Base-by-base conservation (phyloP, 495 filamentous ascomycete species). In the Aspergillus avenaceus region DNA sequence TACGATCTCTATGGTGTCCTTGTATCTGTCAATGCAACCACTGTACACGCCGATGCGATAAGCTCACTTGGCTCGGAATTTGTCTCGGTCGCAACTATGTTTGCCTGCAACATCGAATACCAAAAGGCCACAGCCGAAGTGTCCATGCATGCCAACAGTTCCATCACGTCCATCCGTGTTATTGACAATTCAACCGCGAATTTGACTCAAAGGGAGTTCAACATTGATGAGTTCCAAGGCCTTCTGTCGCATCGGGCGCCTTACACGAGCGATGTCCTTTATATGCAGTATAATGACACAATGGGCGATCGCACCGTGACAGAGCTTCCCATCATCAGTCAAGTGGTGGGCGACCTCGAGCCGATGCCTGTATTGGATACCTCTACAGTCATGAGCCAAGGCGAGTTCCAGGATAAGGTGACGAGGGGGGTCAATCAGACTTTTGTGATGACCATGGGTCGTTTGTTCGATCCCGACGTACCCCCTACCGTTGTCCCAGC, bases 91-190 rank as follows among this genome's bases (percentile, higher is more conserved):
- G 66, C 66, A 2, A 49, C 55, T 19, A 58, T 66, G 13, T 70
- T 73, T 47, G 70, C 66, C 28, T 73, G 70, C 49, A 63, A 67
- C 11, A 59, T 73, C 5, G 41, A 53, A 3, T 73, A 73, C 31
- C 54, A 59, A 8, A 59, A 66, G 45, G 66, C 66, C 0, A 43
- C 66, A 8, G 70, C 66, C 4, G 46, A 54, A 13, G 48, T 73
- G 0, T 54, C 56, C 0, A 73, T 73, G 70, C 70, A 71, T 44
- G 62, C 70, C 12, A 73, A 73, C 44, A 71, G 70, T 23, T 73
- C 70, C 19, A 67, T 73, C 43, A 66, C 58, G 5, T 56, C 44
- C 9, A 56, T 69, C 5, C 27, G 58, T 0, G 36, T 70, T 21
- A 41, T 59, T 28, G 42, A 46, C 11, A 46, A 47, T 3, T 67